Evolutionary conservation across 192 early-diverging fungal genomes (phyloP).

Genomic region (Mortierella claussenii): DNA sequence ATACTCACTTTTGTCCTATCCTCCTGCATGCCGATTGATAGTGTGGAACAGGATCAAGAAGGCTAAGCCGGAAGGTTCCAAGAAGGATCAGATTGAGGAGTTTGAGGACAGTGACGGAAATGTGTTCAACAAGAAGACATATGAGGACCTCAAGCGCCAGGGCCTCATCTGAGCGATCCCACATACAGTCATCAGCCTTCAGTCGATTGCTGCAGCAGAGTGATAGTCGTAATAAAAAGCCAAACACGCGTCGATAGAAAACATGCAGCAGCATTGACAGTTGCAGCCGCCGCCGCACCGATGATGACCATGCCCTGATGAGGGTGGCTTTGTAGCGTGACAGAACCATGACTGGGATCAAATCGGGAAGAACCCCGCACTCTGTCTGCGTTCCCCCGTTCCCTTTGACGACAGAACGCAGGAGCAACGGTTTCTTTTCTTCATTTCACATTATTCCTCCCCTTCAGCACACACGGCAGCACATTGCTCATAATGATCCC

Average conservation of each 20-base stretch:
- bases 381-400: neutral
- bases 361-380: neutral
- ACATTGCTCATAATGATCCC: conserved; percentile 26
- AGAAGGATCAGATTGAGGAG: conserved; percentile 91
- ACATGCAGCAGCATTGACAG: neutral
- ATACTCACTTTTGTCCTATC: neutral
- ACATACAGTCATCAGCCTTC: no score
- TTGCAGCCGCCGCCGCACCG: neutral
- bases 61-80: conserved; percentile 71
- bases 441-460: neutral
- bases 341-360: neutral
- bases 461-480: neutral
- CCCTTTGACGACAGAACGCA: neutral
- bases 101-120: conserved; percentile 87
- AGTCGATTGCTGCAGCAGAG: no score
- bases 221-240: neutral
- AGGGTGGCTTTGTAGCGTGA: neutral
- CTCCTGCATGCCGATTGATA: conserved; percentile 19
- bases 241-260: neutral
- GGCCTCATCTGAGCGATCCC: conserved; percentile 85
- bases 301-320: neutral
- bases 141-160: conserved; percentile 85
- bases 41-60: conserved; percentile 90
- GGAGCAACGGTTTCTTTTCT: neutral
- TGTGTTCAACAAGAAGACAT: conserved; percentile 89